Evolutionary conservation across 1,284 basidiomycete genomes (phyloP).

Genomic region (Nidula niveotomentosa): DNA sequence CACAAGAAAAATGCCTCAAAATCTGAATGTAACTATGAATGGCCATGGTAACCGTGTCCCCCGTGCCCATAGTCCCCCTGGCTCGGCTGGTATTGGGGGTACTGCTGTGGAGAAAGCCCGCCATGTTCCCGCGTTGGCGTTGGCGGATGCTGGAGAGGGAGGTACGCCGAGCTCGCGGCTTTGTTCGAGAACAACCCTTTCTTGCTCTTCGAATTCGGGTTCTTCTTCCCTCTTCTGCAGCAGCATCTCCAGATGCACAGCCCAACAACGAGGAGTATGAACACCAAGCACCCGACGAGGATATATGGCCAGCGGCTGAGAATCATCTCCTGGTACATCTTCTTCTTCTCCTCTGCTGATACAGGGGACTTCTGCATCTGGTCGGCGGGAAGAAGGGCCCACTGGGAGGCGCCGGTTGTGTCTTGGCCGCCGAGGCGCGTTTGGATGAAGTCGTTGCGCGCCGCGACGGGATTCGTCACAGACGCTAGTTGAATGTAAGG

Average conservation of each 20-base stretch:
- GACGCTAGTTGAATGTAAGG: slow-evolving; percentile 61
- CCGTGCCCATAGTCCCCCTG: neutral
- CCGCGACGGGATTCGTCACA: slow-evolving; percentile 39
- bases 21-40: neutral
- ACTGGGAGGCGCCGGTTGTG: slow-evolving; percentile 43
- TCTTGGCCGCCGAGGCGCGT: slow-evolving; percentile 49
- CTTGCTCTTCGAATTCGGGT: slow-evolving; percentile 8
- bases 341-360: slow-evolving; percentile 66
- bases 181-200: slow-evolving; percentile 8
- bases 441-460: slow-evolving; percentile 55
- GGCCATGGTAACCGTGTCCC: neutral
- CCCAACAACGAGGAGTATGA: slow-evolving; percentile 47
- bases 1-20: no score
- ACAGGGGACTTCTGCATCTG: slow-evolving; percentile 67
- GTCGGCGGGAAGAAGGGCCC: slow-evolving; percentile 57
- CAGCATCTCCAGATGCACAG: slow-evolving; percentile 68
- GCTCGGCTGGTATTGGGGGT: neutral
- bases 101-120: neutral
- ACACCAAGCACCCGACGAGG: slow-evolving; percentile 58
- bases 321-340: slow-evolving; percentile 64
- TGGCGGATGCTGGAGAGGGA: slow-evolving; percentile 13
- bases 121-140: no score
- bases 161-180: slow-evolving; percentile 9
- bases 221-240: slow-evolving; percentile 35
- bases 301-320: slow-evolving; percentile 79